Conservation (phyloP, 1,139 yeast species). For the Diutina scorzettiae region DNA sequence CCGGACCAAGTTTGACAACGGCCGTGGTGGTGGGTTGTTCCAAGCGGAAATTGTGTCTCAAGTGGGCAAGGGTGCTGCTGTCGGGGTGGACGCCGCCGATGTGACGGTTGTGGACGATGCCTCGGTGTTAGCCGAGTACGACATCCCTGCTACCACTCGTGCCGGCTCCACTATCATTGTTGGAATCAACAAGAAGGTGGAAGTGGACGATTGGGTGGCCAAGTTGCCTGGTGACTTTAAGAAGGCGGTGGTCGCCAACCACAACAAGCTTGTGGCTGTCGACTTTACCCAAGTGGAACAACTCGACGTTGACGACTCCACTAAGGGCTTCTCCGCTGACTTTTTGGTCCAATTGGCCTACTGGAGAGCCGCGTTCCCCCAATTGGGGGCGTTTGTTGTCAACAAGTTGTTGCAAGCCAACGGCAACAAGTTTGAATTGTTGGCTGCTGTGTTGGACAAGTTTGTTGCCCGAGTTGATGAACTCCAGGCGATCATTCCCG, state of each 20-base stretch:
- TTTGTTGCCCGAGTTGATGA: slow-evolving; percentile 44
- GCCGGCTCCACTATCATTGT: slow-evolving; percentile 47
- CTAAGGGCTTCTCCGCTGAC: slow-evolving; percentile 65
- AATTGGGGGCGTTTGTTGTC: slow-evolving; percentile 54
- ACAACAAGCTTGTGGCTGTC: slow-evolving; percentile 38
- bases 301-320: slow-evolving; percentile 38
- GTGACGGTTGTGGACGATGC: slow-evolving; percentile 52
- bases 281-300: slow-evolving; percentile 53
- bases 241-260: slow-evolving; percentile 40
- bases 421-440: slow-evolving; percentile 71
- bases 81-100: slow-evolving; percentile 46
- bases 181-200: slow-evolving; percentile 26
- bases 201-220: slow-evolving; percentile 28
- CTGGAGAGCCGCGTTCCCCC: slow-evolving; percentile 63
- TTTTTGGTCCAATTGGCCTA: slow-evolving; percentile 72
- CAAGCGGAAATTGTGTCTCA: slow-evolving; percentile 50
- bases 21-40: slow-evolving; percentile 47
- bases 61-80: slow-evolving; percentile 14
- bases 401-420: slow-evolving; percentile 73
- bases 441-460: slow-evolving; percentile 71
- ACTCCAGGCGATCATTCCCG: slow-evolving; percentile 32
- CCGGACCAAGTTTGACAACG: slow-evolving; percentile 62
- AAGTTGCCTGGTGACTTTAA: slow-evolving; percentile 43
- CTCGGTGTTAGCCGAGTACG: slow-evolving; percentile 40
- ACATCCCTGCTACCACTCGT: slow-evolving; percentile 49